Evolutionary conservation across 176 grass and related monocot genomes (phyloP).

Genomic region (Oryza brachyantha): DNA sequence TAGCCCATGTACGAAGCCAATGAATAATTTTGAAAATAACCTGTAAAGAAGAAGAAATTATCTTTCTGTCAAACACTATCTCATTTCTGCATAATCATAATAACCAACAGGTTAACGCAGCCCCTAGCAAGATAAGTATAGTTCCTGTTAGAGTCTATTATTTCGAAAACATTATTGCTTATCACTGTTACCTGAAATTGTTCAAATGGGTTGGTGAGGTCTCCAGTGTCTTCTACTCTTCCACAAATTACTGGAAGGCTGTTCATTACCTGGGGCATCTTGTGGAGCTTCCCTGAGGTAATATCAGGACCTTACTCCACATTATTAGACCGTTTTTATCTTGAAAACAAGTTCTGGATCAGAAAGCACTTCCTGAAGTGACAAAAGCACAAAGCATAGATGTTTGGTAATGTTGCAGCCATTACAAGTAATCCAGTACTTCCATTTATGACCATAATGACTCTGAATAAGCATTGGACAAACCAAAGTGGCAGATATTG

Average conservation of each 20-base stretch:
- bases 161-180: background rate
- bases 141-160: background rate
- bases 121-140: too few species aligned
- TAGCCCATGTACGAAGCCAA: too few species aligned
- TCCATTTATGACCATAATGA: background rate
- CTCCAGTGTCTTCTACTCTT: slow-evolving; percentile 16
- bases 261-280: slow-evolving; percentile 17
- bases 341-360: background rate
- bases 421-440: background rate
- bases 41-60: too few species aligned
- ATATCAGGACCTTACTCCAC: background rate
- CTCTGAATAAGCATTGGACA: background rate
- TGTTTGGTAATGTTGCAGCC: background rate
- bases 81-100: too few species aligned
- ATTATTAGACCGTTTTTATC: background rate
- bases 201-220: slow-evolving; percentile 24
- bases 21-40: too few species aligned
- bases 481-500: background rate
- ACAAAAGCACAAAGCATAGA: background rate
- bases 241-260: slow-evolving; percentile 4
- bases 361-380: background rate
- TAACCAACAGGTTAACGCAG: too few species aligned
- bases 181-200: background rate
- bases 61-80: too few species aligned
- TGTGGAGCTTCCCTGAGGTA: slow-evolving; percentile 37